Conservation (phyloP, 1,284 basidiomycete species). For the Marasmius tenuissimus region DNA sequence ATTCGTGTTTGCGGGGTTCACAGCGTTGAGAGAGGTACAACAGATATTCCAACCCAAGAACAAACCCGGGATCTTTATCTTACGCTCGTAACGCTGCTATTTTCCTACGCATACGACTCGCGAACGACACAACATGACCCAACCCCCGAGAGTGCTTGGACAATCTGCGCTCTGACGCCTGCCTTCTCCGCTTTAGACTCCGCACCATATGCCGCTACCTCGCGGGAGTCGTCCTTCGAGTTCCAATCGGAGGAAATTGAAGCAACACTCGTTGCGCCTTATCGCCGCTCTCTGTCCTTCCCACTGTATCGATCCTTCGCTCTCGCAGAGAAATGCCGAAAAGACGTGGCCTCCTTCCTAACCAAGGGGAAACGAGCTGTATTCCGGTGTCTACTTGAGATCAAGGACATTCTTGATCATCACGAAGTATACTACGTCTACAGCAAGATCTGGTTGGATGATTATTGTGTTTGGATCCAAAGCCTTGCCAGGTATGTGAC, state of each 20-base stretch:
- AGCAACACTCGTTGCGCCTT: slow-evolving; percentile 56
- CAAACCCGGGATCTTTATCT: slow-evolving; percentile 66
- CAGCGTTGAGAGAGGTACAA: slow-evolving; percentile 8
- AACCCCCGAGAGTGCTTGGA: slow-evolving; percentile 84
- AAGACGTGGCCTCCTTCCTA: slow-evolving; percentile 62
- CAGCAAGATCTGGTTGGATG: slow-evolving; percentile 80
- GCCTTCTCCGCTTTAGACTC: slow-evolving; percentile 78
- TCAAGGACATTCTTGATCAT: slow-evolving; percentile 70
- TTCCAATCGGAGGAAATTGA: slow-evolving; percentile 50
- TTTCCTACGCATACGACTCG: slow-evolving; percentile 74
- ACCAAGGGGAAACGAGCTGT: slow-evolving; percentile 58
- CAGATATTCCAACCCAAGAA: slow-evolving; percentile 57
- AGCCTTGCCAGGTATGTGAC: slow-evolving; percentile 53
- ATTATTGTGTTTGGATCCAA: slow-evolving; percentile 76
- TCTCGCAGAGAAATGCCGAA: slow-evolving; percentile 64
- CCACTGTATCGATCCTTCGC: slow-evolving; percentile 76
- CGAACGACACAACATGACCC: slow-evolving; percentile 74
- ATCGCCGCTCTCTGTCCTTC: slow-evolving; percentile 71
- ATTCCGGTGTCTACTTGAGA: slow-evolving; percentile 62
- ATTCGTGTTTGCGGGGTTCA: not conserved
- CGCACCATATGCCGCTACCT: slow-evolving; percentile 43
- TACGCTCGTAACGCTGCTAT: slow-evolving; percentile 67
- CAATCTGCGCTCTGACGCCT: slow-evolving; percentile 65
- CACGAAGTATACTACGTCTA: slow-evolving; percentile 84
- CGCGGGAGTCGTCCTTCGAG: slow-evolving; percentile 18